Evolutionary conservation across 225 moss, liverwort and hornwort species (phyloP), one percentile per base, ranked within the genome.

Genomic region (Rhytidiadelphus loreus): DNA sequence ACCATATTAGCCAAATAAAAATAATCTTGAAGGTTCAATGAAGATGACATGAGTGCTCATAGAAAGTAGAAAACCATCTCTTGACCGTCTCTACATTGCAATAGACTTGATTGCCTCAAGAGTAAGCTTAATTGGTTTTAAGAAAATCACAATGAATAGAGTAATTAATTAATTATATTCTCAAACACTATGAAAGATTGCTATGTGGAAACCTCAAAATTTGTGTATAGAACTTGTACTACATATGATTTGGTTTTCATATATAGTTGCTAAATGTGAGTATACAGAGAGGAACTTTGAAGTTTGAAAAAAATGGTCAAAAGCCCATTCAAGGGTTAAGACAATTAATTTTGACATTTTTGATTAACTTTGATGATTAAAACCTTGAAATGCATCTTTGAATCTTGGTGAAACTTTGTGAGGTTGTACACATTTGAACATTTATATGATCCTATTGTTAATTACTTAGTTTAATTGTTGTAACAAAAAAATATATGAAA

Each of bases 321-420:
- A 3, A 3, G 7, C 22, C 3, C 0, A 1, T 69, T 17, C 1
- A 29, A 9, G 17, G 2, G 26, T 28, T 28, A 26, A 72, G 6
- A 44, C 29, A 28, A 72, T 73, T 46, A 8, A 70, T 26, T 41
- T 70, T 70, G 41, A 46, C 6, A 18, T 24, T 46, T 73, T 73
- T 1, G 7, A 4, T 29, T 6, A 73, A 46, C 29, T 73, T 18
- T 19, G 2, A 7, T 46, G 18, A 18, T 46, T 30, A 4, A 4
- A 46, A 46, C 29, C 7, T 73, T 18, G 6, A 28, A 72, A 28
- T 28, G 16, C 9, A 43, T 43, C 44, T 44, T 69, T 28, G 4
- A 4, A 46, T 30, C 12, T 46, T 46, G 11, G 6, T 44, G 17
- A 44, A 44, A 28, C 17, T 29, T 69, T 10, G 3, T 41, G 2